Percentiles rank a stretch among this genome's conserved stretches.
phyloP scores from a whole-genome alignment of 768 basidiomycete genomes.

The Naganishia kalamii region DNA sequence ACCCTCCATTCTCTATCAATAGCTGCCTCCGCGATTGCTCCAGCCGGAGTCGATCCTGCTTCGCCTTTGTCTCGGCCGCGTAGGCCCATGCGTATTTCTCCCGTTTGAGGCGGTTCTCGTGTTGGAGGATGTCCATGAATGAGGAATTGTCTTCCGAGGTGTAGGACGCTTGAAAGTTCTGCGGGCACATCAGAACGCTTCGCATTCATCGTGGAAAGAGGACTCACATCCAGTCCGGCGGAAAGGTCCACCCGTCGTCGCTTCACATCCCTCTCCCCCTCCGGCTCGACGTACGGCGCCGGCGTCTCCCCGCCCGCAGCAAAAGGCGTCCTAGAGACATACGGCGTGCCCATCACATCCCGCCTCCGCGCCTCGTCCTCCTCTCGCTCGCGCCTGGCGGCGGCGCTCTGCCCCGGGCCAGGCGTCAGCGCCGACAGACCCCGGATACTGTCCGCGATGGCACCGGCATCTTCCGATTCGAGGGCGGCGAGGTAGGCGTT shows the following conservation, averaged over 20 bases:
- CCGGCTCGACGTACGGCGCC: conserved; percentile 2
- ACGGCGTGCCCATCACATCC: conserved; percentile 36
- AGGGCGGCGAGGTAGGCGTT: conserved; percentile 79
- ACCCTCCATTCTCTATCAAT: conserved; percentile 33
- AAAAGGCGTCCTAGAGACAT: conserved; percentile 39
- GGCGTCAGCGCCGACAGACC: conserved; percentile 55
- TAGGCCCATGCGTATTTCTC: conserved; percentile 89
- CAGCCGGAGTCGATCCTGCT: conserved; percentile 37
- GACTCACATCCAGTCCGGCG: conserved; percentile 24
- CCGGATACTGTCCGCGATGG: conserved; percentile 70
- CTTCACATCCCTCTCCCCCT: conserved; percentile 19
- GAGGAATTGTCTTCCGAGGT: conserved; percentile 98
- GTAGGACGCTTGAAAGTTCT: conserved; percentile 80
- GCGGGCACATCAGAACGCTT: conserved; percentile 35
- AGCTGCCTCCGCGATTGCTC: conserved; percentile 21
- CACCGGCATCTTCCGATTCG: conserved; percentile 64
- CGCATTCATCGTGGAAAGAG: background rate
- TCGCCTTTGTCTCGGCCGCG: conserved; percentile 79
- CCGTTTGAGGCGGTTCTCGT: conserved; percentile 75
- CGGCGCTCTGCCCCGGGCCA: conserved; percentile 15
- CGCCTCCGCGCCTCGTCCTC: conserved; percentile 34
- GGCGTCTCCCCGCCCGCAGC: conserved; percentile 42
- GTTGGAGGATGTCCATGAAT: conserved; percentile 83
- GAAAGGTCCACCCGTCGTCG: conserved; percentile 26
- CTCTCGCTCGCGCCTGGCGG: conserved; percentile 25